A percentile compares a stretch with the other conserved stretches of the same genome.
These are phyloP conservation scores for Ilex aquifolium DNA, from an alignment of 257 asterid genomes.

Conservation along the genomic window DNA sequence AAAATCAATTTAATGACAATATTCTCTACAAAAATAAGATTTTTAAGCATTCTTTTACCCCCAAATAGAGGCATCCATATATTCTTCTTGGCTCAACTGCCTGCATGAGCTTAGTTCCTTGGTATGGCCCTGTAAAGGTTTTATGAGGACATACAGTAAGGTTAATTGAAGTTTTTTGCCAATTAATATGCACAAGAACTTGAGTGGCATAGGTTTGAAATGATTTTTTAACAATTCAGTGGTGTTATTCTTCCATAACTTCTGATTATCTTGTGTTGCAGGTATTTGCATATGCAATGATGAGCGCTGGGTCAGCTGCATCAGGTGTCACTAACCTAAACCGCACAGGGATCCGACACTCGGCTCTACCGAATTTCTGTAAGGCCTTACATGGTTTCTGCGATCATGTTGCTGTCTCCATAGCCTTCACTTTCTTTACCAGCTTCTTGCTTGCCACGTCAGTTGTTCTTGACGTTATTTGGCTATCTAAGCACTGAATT, in stretches of 20 bases:
- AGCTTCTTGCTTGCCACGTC: conserved; percentile 59
- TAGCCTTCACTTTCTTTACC: conserved; percentile 59
- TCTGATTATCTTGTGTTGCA: conserved; percentile 12
- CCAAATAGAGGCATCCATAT: too few species aligned
- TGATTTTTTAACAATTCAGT: neutral
- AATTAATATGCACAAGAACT: too few species aligned
- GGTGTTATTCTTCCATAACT: neutral
- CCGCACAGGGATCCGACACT: conserved; percentile 68
- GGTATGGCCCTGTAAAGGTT: too few species aligned
- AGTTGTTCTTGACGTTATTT: conserved; percentile 59
- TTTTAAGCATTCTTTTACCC: too few species aligned
- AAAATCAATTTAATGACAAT: too few species aligned
- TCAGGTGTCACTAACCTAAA: conserved; percentile 78
- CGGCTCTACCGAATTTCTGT: conserved; percentile 84
- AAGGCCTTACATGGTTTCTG: conserved; percentile 64
- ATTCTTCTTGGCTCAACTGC: too few species aligned
- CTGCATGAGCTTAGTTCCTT: too few species aligned
- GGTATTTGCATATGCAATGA: conserved; percentile 69
- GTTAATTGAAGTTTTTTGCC: too few species aligned
- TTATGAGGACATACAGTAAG: too few species aligned
- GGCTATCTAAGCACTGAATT: conserved; percentile 35
- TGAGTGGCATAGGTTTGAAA: too few species aligned
- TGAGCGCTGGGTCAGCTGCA: conserved; percentile 94
- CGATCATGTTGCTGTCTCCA: conserved; percentile 62
- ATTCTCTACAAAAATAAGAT: too few species aligned